Percentiles rank a stretch among this genome's conserved stretches.
Conservation (phyloP, 345 rosid species). For the Eucalyptus pauciflora region DNA sequence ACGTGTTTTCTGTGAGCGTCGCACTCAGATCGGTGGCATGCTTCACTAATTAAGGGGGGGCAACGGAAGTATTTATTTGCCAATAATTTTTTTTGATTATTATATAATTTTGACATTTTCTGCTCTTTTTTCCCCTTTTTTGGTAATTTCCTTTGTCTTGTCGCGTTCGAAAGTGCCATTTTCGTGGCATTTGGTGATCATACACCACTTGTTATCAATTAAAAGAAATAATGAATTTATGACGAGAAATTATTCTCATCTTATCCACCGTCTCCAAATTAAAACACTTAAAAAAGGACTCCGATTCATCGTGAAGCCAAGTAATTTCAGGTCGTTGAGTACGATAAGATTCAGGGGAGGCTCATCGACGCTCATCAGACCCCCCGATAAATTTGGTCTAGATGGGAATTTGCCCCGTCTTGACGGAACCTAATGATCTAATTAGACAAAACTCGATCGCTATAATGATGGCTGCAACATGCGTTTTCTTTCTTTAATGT, state of each 20-base stretch:
- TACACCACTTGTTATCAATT: background rate
- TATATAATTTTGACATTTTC: background rate
- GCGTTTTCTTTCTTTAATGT: background rate
- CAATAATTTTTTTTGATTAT: fast-evolving
- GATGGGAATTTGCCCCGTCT: background rate
- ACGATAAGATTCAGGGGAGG: background rate
- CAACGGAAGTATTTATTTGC: background rate
- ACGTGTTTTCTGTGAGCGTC: background rate
- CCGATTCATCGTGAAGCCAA: background rate
- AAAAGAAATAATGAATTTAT: background rate
- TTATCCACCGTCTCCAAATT: background rate
- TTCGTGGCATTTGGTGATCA: background rate
- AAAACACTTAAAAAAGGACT: background rate
- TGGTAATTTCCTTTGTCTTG: background rate
- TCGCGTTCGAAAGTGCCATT: background rate
- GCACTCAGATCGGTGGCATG: background rate
- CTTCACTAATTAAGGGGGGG: background rate
- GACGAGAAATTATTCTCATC: background rate
- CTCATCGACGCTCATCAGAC: background rate
- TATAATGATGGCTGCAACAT: background rate
- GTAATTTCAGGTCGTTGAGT: fast-evolving
- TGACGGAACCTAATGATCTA: background rate
- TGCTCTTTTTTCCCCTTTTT: fast-evolving
- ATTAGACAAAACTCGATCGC: background rate
- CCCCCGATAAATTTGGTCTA: background rate